Evolutionary conservation across 768 basidiomycete genomes (phyloP), one percentile per base, ranked within the genome.

Genomic region (Mycena metata): DNA sequence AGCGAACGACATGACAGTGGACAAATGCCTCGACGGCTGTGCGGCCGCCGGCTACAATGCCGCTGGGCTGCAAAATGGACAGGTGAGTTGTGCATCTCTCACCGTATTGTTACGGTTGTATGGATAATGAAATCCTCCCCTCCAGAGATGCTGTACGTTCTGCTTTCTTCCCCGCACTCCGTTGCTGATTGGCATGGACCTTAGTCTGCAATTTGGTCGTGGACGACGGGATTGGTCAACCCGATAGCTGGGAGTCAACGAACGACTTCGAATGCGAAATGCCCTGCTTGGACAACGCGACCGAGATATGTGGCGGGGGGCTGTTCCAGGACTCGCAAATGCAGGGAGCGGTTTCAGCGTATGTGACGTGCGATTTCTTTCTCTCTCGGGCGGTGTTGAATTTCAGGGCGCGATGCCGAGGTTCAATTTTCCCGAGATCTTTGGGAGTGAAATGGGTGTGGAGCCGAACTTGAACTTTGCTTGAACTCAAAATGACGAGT

Each of bases 81-180:
- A 55, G 54, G 54, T 55, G 21, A 19, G 47, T 49, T 8, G 51
- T 24, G 51, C 5, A n/a, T 5, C 16, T 13, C 21, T 23, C 19
- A 7, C 35, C 54, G 15, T n/a, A 13, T 39, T n/a, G 15, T 15
- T 39, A 54, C 19, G 15, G 23, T 7, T 54, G n/a, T 9, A 10
- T 54, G 35, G n/a, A 54, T 35, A 33, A 16, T 15, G 17, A 13
- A 33, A 15, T n/a, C n/a, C n/a, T n/a, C n/a, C 39, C n/a, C n/a
- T 15, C 39, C 15, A 55, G 54, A 19, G n/a, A 55, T 55, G 54
- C 54, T 55, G 54, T 55, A 55, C 54, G 54, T 54, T 5, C 21
- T 51, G 50, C 17, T 26, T 19, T 24, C 17, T 19, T 10, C 51
- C 30, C 51, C 17, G 33, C 51, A 30, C 51, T 13, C 30, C 23